phyloP scores from a whole-genome alignment of 2,329 filamentous ascomycete genomes.

The Ceratocystis cubensis region DNA sequence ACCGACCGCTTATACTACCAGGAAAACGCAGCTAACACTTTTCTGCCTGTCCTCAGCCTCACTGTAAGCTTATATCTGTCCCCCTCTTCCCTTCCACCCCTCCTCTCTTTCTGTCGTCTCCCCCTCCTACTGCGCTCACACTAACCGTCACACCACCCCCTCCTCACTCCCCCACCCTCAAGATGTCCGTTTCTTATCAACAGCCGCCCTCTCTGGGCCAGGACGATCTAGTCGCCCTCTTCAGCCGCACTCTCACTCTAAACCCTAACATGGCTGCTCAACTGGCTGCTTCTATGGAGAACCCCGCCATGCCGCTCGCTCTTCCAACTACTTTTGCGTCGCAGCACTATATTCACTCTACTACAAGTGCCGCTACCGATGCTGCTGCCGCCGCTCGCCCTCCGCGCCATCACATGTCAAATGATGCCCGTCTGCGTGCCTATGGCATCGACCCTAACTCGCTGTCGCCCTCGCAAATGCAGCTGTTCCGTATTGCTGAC shows the following conservation, averaged over 20 bases:
- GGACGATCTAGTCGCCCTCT: conserved; percentile 19
- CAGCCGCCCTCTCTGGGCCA: conserved; percentile 9
- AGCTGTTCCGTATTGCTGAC: conserved; percentile 66
- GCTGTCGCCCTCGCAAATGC: conserved; percentile 61
- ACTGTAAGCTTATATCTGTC: neutral
- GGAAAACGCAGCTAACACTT: neutral
- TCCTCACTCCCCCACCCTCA: neutral
- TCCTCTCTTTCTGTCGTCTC: neutral
- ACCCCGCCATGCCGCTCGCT: conserved; percentile 15
- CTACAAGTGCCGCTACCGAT: conserved; percentile 8
- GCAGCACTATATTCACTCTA: conserved; percentile 12
- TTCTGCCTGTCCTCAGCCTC: neutral
- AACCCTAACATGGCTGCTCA: conserved; percentile 16
- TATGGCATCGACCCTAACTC: conserved; percentile 57
- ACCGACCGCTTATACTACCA: too few relatives aligned
- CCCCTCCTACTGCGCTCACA: neutral
- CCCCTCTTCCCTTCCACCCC: neutral
- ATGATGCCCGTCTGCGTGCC: conserved; percentile 47
- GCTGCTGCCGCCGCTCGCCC: neutral
- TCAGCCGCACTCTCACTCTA: conserved; percentile 17
- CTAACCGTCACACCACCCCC: neutral
- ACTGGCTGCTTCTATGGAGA: conserved; percentile 16
- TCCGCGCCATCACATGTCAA: conserved; percentile 19
- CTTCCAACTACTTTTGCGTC: conserved; percentile 12
- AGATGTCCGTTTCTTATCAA: conserved; percentile 19